Percentiles rank a stretch among this genome's conserved stretches.
These are phyloP conservation scores for Flueggea neowawraea DNA, from an alignment of 441 rosid species.

Conservation along the genomic window DNA sequence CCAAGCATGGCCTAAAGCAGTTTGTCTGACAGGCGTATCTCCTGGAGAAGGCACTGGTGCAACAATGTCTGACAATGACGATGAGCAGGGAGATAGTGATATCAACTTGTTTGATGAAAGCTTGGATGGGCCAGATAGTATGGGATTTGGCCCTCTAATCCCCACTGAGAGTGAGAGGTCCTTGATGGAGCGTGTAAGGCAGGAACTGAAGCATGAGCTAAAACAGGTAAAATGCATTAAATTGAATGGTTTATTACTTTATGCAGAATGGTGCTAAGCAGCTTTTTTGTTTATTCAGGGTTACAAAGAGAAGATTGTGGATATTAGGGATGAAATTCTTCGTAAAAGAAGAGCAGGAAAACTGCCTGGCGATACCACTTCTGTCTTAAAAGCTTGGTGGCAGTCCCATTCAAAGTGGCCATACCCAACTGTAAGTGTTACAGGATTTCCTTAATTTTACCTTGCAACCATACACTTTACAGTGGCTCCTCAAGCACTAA, in stretches of 20 bases:
- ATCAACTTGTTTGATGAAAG: constrained; percentile 74
- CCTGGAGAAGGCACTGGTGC: constrained; percentile 94
- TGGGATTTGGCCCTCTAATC: constrained; percentile 96
- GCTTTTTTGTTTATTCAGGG: constrained; percentile 42
- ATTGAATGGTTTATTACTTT: neutral
- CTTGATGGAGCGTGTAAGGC: constrained; percentile 96
- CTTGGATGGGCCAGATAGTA: constrained; percentile 60
- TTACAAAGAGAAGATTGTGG: constrained; percentile 93
- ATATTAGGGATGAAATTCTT: constrained; percentile 93
- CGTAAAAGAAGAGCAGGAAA: constrained; percentile 98
- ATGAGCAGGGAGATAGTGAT: constrained; percentile 88
- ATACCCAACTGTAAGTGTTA: constrained; percentile 74
- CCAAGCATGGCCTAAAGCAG: neutral
- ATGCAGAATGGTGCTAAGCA: constrained; percentile 7
- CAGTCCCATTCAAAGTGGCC: constrained; percentile 98
- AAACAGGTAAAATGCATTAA: constrained; percentile 58
- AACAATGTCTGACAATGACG: constrained; percentile 97
- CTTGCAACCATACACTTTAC: neutral
- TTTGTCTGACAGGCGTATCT: constrained; percentile 62
- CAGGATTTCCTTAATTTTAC: neutral
- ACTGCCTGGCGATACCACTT: constrained; percentile 93
- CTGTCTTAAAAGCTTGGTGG: constrained; percentile 96
- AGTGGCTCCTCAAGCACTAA: neutral
- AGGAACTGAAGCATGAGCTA: constrained; percentile 91
- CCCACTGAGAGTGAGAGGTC: constrained; percentile 96